These are phyloP conservation scores for Tremella yokohamensis DNA, from an alignment of 768 basidiomycete species.

Conservation along the genomic window DNA sequence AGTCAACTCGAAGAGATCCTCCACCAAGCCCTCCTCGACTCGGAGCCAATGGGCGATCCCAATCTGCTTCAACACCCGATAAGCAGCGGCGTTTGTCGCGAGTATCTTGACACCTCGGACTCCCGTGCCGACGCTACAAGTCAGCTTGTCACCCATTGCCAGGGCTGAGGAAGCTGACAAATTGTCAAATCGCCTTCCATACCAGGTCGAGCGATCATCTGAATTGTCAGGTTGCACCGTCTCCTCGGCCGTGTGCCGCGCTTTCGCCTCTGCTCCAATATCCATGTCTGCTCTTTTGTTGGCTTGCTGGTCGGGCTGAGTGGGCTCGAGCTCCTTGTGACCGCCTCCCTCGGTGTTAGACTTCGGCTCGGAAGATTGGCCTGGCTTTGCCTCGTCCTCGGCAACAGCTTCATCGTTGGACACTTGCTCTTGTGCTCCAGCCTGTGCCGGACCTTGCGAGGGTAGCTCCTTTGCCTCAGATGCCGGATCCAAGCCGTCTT, in stretches of 20 bases:
- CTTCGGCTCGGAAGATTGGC: too few relatives aligned
- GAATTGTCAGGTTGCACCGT: background rate
- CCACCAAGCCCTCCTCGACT: conserved; percentile 5
- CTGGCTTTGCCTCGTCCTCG: too few relatives aligned
- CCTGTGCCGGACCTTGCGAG: too few relatives aligned
- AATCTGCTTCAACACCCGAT: background rate
- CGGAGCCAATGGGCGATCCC: conserved; percentile 3
- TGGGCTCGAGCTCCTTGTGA: too few relatives aligned
- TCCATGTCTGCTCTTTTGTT: too few relatives aligned
- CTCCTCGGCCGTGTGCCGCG: background rate
- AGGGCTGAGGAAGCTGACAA: background rate
- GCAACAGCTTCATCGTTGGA: too few relatives aligned
- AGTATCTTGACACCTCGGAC: background rate
- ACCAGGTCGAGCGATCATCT: background rate
- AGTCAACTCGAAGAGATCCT: background rate
- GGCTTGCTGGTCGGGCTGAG: too few relatives aligned
- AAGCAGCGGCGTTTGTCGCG: background rate
- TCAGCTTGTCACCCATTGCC: background rate
- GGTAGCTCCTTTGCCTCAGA: too few relatives aligned
- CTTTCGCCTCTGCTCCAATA: background rate
- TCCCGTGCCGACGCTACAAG: background rate
- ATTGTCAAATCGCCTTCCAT: background rate
- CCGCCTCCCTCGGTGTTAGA: too few relatives aligned
- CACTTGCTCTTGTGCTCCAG: too few relatives aligned
- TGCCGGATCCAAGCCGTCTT: too few relatives aligned